Percentiles rank a stretch among this genome's conserved stretches.
phyloP scores from a whole-genome alignment of 768 basidiomycete genomes.

The Vararia minispora region DNA sequence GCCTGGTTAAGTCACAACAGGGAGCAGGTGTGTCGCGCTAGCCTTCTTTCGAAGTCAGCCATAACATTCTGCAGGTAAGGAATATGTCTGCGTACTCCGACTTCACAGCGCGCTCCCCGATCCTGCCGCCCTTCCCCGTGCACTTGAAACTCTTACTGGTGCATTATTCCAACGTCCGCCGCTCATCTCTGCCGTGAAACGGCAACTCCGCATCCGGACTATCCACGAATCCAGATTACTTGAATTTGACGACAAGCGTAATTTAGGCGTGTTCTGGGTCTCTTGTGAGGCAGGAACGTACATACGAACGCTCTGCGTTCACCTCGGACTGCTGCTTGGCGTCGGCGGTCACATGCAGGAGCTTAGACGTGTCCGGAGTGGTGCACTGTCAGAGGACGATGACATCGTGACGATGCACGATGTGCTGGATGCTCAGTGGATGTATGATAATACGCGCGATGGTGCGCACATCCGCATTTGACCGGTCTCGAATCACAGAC shows the following conservation, averaged over 20 bases:
- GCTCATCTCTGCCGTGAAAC: conserved; percentile 97
- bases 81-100: conserved; percentile 95
- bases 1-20: conserved; percentile 97
- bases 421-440: conserved; percentile 97
- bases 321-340: conserved; percentile 86
- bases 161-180: conserved; percentile 98
- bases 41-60: not conserved
- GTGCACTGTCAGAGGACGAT: conserved; percentile 95
- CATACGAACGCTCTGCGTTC: conserved; percentile 94
- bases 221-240: conserved; percentile 93
- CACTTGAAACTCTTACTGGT: conserved; percentile 93
- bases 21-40: conserved; percentile 62
- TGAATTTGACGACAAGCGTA: conserved; percentile 96
- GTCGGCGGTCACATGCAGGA: conserved; percentile 99
- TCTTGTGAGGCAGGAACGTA: conserved; percentile 98
- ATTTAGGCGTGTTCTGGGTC: conserved; percentile 96
- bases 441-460: conserved; percentile 95
- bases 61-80: conserved; percentile 66
- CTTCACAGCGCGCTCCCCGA: conserved; percentile 76
- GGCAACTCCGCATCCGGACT: conserved; percentile 93
- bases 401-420: conserved; percentile 99
- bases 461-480: conserved; percentile 36
- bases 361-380: conserved; percentile 84
- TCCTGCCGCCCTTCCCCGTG: conserved; percentile 81
- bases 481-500: not conserved